phyloP scores from a whole-genome alignment of 23 red algal species.

The Rhodosorus marinus region DNA sequence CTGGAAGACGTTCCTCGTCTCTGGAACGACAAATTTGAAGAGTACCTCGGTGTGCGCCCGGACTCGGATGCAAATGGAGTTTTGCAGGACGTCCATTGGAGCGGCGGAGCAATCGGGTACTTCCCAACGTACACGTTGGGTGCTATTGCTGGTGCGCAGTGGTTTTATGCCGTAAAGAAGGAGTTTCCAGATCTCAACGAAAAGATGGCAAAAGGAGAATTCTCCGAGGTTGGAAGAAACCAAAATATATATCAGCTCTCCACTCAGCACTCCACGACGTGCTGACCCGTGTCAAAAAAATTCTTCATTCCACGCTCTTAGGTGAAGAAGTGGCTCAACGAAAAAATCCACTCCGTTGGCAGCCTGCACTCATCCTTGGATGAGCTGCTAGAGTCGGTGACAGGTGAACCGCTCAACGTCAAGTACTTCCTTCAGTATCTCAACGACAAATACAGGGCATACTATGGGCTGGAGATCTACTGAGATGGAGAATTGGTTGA shows the following conservation, averaged over 20 bases:
- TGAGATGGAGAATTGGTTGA: no score
- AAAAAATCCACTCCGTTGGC: slow-evolving; percentile 22
- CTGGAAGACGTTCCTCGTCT: slow-evolving; percentile 25
- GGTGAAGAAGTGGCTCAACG: slow-evolving; percentile 26
- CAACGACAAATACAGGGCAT: slow-evolving; percentile 9
- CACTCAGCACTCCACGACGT: no score
- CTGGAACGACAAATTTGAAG: slow-evolving; percentile 33
- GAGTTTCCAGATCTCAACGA: slow-evolving; percentile 37
- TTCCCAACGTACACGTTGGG: slow-evolving; percentile 54
- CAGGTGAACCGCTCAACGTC: slow-evolving; percentile 29
- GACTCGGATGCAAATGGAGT: slow-evolving; percentile 8
- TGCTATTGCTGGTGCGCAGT: slow-evolving; percentile 37
- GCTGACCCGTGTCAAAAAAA: no score
- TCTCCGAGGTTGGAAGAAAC: no score
- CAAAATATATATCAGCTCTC: no score
- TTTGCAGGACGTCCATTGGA: slow-evolving; percentile 64
- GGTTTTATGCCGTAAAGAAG: slow-evolving; percentile 5
- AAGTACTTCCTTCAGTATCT: slow-evolving; percentile 27
- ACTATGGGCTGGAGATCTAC: slow-evolving; percentile 8
- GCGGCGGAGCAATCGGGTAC: slow-evolving; percentile 29
- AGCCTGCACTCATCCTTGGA: slow-evolving; percentile 28
- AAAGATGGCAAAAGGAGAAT: slow-evolving; percentile 14
- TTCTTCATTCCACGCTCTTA: no score
- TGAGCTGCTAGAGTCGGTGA: slow-evolving; percentile 24
- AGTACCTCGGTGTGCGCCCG: slow-evolving; percentile 32